Percentiles rank a stretch among this genome's conserved stretches.
These are phyloP conservation scores for Cotoneaster glaucophyllus DNA, from an alignment of 306 rosid species.

Conservation along the genomic window DNA sequence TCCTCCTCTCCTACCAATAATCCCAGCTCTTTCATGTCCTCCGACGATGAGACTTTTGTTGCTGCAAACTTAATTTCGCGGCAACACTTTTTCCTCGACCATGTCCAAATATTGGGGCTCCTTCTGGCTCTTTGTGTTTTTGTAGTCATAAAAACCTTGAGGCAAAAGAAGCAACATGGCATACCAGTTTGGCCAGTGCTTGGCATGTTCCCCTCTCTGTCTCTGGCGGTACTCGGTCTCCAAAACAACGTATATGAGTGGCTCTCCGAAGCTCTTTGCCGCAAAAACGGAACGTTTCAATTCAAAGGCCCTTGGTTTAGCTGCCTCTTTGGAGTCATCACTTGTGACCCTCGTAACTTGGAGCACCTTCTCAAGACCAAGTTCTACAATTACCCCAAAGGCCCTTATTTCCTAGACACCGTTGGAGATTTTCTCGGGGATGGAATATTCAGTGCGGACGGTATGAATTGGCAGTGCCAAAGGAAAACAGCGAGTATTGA, in stretches of 20 bases:
- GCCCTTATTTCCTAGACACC: constrained; percentile 60
- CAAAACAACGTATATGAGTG: constrained; percentile 63
- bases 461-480: constrained; percentile 70
- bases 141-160: constrained; percentile 48
- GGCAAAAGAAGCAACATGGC: constrained; percentile 54
- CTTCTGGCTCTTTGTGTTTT: constrained; percentile 47
- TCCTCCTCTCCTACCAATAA: constrained; percentile 13
- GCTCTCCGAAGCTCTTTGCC: constrained; percentile 35
- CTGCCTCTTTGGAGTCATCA: constrained; percentile 57
- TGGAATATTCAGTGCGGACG: constrained; percentile 78
- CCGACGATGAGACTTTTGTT: neutral
- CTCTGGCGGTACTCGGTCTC: constrained; percentile 9
- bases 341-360: constrained; percentile 74
- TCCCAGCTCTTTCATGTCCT: constrained; percentile 11
- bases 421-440: constrained; percentile 66
- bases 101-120: constrained; percentile 54
- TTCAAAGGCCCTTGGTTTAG: constrained; percentile 68
- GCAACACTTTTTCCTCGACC: constrained; percentile 15
- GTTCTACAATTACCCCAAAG: constrained; percentile 72
- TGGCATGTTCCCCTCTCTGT: constrained; percentile 79
- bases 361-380: constrained; percentile 82
- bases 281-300: constrained; percentile 50
- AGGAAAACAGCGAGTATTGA: constrained; percentile 85
- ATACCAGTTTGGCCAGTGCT: constrained; percentile 66
- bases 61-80: neutral